phyloP scores from a whole-genome alignment of 306 rosid species.

The Fragaria iinumae region DNA sequence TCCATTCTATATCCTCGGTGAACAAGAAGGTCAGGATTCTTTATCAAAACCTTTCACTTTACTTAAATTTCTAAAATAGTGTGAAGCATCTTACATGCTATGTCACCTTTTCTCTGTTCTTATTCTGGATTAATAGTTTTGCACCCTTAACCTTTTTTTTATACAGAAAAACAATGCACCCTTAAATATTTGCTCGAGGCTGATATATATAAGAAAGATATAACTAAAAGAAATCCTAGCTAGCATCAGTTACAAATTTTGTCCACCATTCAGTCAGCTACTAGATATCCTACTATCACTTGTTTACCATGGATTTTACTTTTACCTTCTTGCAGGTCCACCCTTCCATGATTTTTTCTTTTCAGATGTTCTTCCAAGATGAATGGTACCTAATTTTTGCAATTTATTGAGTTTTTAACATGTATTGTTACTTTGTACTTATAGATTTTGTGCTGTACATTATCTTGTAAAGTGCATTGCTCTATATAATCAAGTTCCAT shows the following conservation, averaged over 20 bases:
- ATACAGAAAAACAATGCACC: background rate
- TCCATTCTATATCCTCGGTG: slow-evolving; percentile 86
- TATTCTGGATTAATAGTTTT: too few relatives aligned
- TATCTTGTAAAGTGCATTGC: background rate
- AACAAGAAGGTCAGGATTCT: slow-evolving; percentile 62
- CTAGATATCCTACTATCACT: background rate
- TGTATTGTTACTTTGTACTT: background rate
- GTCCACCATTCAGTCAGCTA: background rate
- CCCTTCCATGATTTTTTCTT: slow-evolving; percentile 88
- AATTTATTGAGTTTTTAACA: background rate
- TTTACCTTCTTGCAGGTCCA: slow-evolving; percentile 59
- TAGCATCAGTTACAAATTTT: background rate
- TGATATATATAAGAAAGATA: background rate
- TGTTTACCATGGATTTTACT: slow-evolving; percentile 6
- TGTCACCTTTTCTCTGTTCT: background rate
- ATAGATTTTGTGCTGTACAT: background rate
- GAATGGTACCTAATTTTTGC: slow-evolving; percentile 21
- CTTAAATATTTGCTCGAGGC: background rate
- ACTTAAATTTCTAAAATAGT: background rate
- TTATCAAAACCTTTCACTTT: background rate
- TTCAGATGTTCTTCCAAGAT: slow-evolving; percentile 72
- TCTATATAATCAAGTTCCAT: background rate
- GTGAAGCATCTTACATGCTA: background rate
- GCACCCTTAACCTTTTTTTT: too few relatives aligned
- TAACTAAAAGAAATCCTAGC: background rate